Evolutionary conservation across 192 early-diverging fungal species (phyloP).

Genomic region (Podila epigama): DNA sequence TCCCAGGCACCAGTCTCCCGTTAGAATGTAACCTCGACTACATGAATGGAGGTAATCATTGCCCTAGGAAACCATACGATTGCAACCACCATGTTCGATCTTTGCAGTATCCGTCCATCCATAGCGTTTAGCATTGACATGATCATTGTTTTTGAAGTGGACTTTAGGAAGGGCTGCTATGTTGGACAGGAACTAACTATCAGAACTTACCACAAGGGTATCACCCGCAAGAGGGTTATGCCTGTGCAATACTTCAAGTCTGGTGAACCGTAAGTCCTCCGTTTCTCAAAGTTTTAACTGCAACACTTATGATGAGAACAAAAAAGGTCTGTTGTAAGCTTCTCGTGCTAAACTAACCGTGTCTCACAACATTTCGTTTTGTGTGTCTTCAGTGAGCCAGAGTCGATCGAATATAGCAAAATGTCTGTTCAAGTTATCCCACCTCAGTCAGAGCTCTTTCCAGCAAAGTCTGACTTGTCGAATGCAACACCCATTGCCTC

Average conservation of each 20-base stretch:
- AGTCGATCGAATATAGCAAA: slow-evolving; percentile 33
- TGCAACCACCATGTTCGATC: too few species aligned
- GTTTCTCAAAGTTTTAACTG: not conserved
- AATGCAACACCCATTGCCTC: slow-evolving; percentile 14
- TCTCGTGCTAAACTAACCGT: slow-evolving; percentile 6
- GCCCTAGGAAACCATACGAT: not conserved
- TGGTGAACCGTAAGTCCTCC: slow-evolving; percentile 51
- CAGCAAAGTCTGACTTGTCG: slow-evolving; percentile 14
- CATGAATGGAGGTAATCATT: slow-evolving; percentile 78
- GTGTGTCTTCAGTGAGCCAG: slow-evolving; percentile 44
- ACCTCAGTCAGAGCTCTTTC: slow-evolving; percentile 35
- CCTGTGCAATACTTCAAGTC: slow-evolving; percentile 73
- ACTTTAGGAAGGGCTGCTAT: slow-evolving; percentile 98
- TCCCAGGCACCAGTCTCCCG: slow-evolving; percentile 73
- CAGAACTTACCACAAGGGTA: slow-evolving; percentile 94
- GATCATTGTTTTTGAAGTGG: slow-evolving; percentile 62
- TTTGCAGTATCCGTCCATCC: too few species aligned
- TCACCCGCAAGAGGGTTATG: slow-evolving; percentile 90
- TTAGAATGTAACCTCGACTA: slow-evolving; percentile 93
- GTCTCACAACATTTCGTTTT: slow-evolving; percentile 15
- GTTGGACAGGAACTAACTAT: slow-evolving; percentile 98
- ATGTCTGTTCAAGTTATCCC: slow-evolving; percentile 19
- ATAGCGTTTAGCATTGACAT: not conserved
- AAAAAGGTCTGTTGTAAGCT: slow-evolving; percentile 5
- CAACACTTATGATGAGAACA: not conserved